Evolutionary conservation across 371 early-diverging fungal genomes (phyloP).

Genomic region (Entomophthora muscae): DNA sequence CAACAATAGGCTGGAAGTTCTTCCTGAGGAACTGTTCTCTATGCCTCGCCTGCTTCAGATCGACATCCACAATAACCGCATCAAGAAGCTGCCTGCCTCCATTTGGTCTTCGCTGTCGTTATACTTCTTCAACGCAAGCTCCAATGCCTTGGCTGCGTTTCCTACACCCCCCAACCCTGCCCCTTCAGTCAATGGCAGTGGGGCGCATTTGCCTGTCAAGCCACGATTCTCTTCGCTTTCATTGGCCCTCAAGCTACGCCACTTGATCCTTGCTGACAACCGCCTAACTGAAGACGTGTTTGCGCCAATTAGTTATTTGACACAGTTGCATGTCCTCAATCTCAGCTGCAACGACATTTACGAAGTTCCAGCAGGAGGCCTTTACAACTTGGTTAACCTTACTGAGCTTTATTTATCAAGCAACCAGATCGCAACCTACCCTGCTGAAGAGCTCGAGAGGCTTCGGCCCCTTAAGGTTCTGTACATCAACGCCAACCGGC

Average conservation of each 20-base stretch:
- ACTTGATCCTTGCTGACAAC: slow-evolving; percentile 67
- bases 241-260: slow-evolving; percentile 14
- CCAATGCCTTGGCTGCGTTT: slow-evolving; percentile 55
- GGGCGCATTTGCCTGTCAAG: background rate
- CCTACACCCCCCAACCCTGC: slow-evolving; percentile 6
- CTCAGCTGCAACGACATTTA: slow-evolving; percentile 72
- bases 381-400: slow-evolving; percentile 30
- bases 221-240: background rate
- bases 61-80: slow-evolving; percentile 41
- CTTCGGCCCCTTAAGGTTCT: slow-evolving; percentile 46
- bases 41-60: slow-evolving; percentile 33
- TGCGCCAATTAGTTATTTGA: slow-evolving; percentile 45
- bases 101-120: slow-evolving; percentile 75
- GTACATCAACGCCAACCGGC: slow-evolving; percentile 76
- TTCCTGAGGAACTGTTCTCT: slow-evolving; percentile 16
- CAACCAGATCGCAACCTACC: slow-evolving; percentile 63
- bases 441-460: slow-evolving; percentile 69
- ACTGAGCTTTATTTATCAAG: slow-evolving; percentile 68
- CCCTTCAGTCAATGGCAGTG: background rate
- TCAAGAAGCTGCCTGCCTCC: slow-evolving; percentile 53
- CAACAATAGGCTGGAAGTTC: background rate
- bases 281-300: slow-evolving; percentile 70
- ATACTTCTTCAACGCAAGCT: slow-evolving; percentile 43
- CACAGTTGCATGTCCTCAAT: slow-evolving; percentile 56
- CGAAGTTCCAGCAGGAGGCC: slow-evolving; percentile 40